Base-by-base conservation (phyloP, 164 flowering plant genomes). In the Brasenia schreberi region DNA sequence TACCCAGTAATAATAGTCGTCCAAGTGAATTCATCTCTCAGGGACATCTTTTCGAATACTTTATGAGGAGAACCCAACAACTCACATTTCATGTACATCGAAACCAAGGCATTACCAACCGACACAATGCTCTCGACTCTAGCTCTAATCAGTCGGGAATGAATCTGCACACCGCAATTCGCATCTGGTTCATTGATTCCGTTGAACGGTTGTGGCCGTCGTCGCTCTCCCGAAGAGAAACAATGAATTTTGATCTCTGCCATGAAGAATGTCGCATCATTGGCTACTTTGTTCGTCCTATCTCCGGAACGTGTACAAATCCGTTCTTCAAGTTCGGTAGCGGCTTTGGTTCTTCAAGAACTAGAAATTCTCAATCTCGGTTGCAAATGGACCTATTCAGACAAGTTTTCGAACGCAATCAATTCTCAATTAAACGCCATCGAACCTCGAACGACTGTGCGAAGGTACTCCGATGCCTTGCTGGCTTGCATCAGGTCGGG, bases 1-100 rank as follows among this genome's bases (percentile, higher is more conserved):
- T 85, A 90, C 56, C 95, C 97, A 3, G 92, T 77, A 67, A 90
- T 88, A 71, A 90, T 78, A 0, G 89, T 85, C 0, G 94, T 88
- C 88, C 89, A 87, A 0, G 97, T 62, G 65, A 88, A 66, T 67
- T 90, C 92, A 77, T 88, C 89, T 66, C 69, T 85, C 45, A 43
- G 62, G 1, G 66, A 68, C 87, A 86, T 84, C 65, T 77, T 87
- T 65, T 84, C 81, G 77, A 90, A 88, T 65, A 90, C 17, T 70
- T 69, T 80, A 62, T 83, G 73, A 45, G 90, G 90, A 17, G 77
- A 67, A 19, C 43, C 68, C 79, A 81, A 67, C 61, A 78, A 70
- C 6, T 59, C 80, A 63, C 89, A 84, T 75, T 80, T 85, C 42
- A 88, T 81, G 65, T 88, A 88, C 64, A 79, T 79, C 7, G 88